phyloP scores from a whole-genome alignment of 1,284 basidiomycete species.

The Ceratobasidium sp. region DNA sequence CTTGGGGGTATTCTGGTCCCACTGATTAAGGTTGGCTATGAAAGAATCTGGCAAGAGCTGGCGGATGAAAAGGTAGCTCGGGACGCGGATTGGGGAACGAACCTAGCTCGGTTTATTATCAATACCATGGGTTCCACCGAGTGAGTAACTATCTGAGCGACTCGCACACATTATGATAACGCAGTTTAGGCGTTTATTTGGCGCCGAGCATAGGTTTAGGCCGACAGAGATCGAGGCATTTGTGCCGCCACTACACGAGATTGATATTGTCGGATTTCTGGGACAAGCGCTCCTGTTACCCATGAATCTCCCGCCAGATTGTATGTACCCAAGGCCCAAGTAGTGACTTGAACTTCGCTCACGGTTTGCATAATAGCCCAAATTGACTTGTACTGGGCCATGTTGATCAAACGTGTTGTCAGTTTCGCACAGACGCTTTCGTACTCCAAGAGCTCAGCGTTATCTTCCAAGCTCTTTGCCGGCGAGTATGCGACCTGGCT shows the following conservation, averaged over 20 bases:
- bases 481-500: neutral
- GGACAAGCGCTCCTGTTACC: neutral
- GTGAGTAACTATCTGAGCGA: neutral
- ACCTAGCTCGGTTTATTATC: neutral
- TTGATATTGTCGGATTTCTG: neutral
- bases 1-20: neutral
- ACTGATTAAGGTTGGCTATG: constrained; percentile 2
- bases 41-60: neutral
- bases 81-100: neutral
- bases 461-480: constrained; percentile 1
- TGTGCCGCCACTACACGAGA: neutral
- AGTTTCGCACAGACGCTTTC: constrained; percentile 8
- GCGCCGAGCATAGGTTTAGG: neutral
- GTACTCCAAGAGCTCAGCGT: constrained; percentile 4
- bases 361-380: neutral
- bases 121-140: constrained; percentile 15
- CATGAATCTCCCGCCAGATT: neutral
- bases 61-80: neutral
- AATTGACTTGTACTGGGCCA: neutral
- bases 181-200: neutral
- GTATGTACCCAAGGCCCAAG: neutral
- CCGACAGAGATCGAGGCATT: neutral
- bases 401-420: neutral
- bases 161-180: neutral
- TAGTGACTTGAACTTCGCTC: neutral